These are phyloP conservation scores for Hypoxylon sp. DNA, from an alignment of 2,329 filamentous ascomycete species.

Conservation along the genomic window DNA sequence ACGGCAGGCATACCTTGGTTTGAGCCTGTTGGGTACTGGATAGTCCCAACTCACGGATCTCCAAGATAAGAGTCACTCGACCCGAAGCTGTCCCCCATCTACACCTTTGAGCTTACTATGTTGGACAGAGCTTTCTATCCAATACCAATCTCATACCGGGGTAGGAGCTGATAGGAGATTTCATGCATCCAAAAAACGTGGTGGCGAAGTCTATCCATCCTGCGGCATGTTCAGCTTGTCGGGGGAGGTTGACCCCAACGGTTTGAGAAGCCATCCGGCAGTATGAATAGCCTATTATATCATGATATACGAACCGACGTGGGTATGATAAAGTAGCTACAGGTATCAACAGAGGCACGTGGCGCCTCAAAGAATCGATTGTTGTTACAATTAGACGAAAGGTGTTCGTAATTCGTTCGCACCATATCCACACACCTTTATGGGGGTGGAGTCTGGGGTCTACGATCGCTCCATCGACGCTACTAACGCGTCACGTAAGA, in stretches of 20 bases:
- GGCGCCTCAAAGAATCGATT: not conserved
- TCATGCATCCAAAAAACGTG: conserved; percentile 9
- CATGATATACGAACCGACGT: not conserved
- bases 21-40: conserved; percentile 17
- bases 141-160: conserved; percentile 7
- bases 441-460: not conserved
- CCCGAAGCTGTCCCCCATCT: not conserved
- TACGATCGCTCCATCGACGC: not conserved
- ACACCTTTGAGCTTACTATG: conserved; percentile 29
- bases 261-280: conserved; percentile 15
- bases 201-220: conserved; percentile 30
- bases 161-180: conserved; percentile 5
- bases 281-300: conserved; percentile 12
- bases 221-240: conserved; percentile 22
- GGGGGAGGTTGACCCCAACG: not conserved
- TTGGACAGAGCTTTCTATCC: not conserved
- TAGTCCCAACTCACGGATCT: conserved; percentile 10
- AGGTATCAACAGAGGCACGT: conserved; percentile 5
- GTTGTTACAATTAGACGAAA: conserved; percentile 8
- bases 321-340: not conserved
- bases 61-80: not conserved
- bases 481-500: not conserved
- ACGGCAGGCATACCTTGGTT: conserved; percentile 9
- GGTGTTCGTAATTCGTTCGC: conserved; percentile 4
- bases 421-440: not conserved